Evolutionary conservation across 106 monocot genomes (phyloP), one percentile per base, ranked within the genome.

Genomic region (Posidonia australis): DNA sequence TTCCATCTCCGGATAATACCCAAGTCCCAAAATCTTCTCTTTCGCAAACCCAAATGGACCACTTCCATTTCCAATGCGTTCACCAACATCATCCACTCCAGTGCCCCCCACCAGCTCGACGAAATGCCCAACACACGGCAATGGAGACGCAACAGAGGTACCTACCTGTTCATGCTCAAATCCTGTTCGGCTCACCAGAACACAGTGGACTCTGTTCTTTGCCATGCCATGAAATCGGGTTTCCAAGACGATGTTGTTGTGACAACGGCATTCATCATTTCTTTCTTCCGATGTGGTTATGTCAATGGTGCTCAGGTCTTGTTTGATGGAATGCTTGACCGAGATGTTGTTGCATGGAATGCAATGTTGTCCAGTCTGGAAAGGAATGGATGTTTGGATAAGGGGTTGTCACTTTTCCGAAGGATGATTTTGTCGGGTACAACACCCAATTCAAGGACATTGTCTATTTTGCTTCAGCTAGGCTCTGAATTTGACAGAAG

Each of bases 281-380:
- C 29, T 11, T 44, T 74, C 5, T 53, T 26, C 19, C 43, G 54
- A 23, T 68, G 60, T 54, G 46, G 31, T 1, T 76, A 77, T 2
- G 9, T 60, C 13, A 25, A 1, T 1, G 16, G 26, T 16, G 84
- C 84, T 5, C 70, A 73, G 55, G 58, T 66, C 23, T 18, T 84
- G 74, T 84, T 84, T 22, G 80, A 80, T 46, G 67, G 59, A 67
- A 84, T 80, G 77, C 44, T 13, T 29, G 36, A 63, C 3, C 59
- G 80, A 68, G 84, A 84, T 24, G 44, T 60, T 1, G 77, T 65
- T 3, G 43, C 71, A 6, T 84, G 84, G 84, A 84, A 84, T 44
- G 77, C 80, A 0, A 84, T 80, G 80, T 36, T 80, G 16, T 80
- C 71, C 0, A 71, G 63, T 1, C 80, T 67, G 29, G 14, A 41